A percentile compares a stretch with the other conserved stretches of the same genome.
Conservation (phyloP, 768 basidiomycete species). For the Dioszegia aurantiaca region DNA sequence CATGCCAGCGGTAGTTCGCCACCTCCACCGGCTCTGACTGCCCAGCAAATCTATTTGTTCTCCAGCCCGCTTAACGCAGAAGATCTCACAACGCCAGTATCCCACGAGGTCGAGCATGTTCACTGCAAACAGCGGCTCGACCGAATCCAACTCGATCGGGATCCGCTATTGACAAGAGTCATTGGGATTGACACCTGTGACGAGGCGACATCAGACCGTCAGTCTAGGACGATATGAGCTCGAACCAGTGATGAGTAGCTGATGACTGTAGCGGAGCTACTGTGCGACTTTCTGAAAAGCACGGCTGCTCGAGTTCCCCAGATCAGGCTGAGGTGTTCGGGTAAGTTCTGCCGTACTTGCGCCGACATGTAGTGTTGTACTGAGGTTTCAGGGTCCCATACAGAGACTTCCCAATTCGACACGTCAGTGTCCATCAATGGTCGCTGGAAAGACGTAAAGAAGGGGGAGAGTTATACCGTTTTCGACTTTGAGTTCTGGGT, state of each 20-base stretch:
- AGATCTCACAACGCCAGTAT: background rate
- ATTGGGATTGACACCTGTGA: background rate
- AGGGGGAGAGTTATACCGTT: constrained; percentile 29
- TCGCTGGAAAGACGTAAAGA: constrained; percentile 9
- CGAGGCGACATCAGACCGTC: background rate
- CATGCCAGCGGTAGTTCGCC: background rate
- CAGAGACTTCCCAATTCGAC: constrained; percentile 67
- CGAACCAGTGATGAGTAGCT: too few species aligned
- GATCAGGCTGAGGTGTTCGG: constrained; percentile 19
- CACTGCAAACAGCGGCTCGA: background rate
- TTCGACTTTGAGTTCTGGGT: constrained; percentile 44
- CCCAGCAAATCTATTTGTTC: constrained; percentile 26
- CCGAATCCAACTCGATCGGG: background rate
- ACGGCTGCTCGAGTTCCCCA: constrained; percentile 54
- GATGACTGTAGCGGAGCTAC: constrained; percentile 48
- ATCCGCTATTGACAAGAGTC: background rate
- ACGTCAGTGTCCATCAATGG: too few species aligned
- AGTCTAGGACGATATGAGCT: too few species aligned
- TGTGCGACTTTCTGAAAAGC: constrained; percentile 70
- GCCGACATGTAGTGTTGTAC: constrained; percentile 54
- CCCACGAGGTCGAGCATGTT: constrained; percentile 1
- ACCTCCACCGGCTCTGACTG: background rate
- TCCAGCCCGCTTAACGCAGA: constrained; percentile 28
- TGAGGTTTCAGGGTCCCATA: constrained; percentile 59
- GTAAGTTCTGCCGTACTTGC: constrained; percentile 14